Percentiles rank a stretch among this genome's conserved stretches.
Conservation (phyloP, 371 early-diverging fungal genomes). For the Mucor irregularis region DNA sequence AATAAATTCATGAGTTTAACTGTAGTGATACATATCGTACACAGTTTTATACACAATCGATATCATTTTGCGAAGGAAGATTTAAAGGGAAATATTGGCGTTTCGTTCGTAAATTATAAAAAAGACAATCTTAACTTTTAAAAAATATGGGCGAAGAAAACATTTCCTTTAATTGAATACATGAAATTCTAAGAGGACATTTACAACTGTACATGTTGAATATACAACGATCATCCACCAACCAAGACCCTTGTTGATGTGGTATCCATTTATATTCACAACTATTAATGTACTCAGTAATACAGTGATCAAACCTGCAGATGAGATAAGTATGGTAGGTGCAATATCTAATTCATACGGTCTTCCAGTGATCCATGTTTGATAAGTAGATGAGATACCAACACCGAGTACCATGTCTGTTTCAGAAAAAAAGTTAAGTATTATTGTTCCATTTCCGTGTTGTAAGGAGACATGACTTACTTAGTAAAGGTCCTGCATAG, state of each 20-base stretch:
- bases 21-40: no score
- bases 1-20: no score
- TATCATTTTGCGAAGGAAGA: no score
- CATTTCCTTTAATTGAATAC: constrained; percentile 3
- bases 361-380: constrained; percentile 43
- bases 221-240: constrained; percentile 59
- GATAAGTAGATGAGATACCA: constrained; percentile 68
- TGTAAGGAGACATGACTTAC: constrained; percentile 46
- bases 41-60: no score
- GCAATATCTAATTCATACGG: constrained; percentile 51
- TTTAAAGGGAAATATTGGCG: no score
- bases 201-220: constrained; percentile 46
- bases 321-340: constrained; percentile 59
- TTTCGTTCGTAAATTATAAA: no score
- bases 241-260: constrained; percentile 49
- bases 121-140: no score
- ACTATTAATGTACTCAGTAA: constrained; percentile 53
- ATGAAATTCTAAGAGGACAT: constrained; percentile 50
- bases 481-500: constrained; percentile 81
- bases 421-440: not conserved
- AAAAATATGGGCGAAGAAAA: no score
- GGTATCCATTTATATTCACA: constrained; percentile 51
- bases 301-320: constrained; percentile 51
- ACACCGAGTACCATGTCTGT: constrained; percentile 76
- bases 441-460: not conserved